A percentile compares a stretch with the other conserved stretches of the same genome.
These are phyloP conservation scores for Melanogaster broomeanus DNA, from an alignment of 768 basidiomycete genomes.

Conservation along the genomic window DNA sequence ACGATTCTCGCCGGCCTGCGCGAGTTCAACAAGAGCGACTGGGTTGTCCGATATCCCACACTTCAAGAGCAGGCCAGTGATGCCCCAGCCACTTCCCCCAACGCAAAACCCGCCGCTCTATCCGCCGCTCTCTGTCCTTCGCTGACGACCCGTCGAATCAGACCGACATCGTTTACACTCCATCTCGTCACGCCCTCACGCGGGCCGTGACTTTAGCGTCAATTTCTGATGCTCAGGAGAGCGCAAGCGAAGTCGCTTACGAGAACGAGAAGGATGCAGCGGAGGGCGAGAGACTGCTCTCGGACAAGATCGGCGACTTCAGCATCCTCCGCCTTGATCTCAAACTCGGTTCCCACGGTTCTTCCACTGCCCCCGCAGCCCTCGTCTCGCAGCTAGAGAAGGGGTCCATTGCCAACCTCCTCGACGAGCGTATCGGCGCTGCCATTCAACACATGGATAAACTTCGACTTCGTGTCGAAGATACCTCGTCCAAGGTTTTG, in stretches of 20 bases:
- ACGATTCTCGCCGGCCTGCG: constrained; percentile 68
- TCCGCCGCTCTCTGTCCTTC: constrained; percentile 77
- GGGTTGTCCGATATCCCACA: constrained; percentile 89
- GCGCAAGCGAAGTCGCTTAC: constrained; percentile 7
- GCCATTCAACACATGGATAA: constrained; percentile 81
- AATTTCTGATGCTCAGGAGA: constrained; percentile 47
- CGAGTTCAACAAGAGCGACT: constrained; percentile 81
- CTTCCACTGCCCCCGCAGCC: constrained; percentile 59
- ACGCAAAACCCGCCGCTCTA: constrained; percentile 38
- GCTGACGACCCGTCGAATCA: constrained; percentile 76
- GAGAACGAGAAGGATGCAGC: constrained; percentile 24
- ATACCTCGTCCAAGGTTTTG: constrained; percentile 93
- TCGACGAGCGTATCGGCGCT: constrained; percentile 80
- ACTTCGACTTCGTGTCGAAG: constrained; percentile 83
- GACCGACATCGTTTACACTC: constrained; percentile 64
- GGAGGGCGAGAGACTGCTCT: constrained; percentile 39
- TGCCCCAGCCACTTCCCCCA: constrained; percentile 26
- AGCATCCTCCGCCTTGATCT: constrained; percentile 91
- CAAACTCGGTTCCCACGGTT: constrained; percentile 77
- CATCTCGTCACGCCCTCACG: constrained; percentile 47
- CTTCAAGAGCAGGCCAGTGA: constrained; percentile 49
- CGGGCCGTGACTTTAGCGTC: constrained; percentile 63
- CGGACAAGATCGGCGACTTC: constrained; percentile 61
- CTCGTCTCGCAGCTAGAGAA: constrained; percentile 94
- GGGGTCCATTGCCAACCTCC: constrained; percentile 85